phyloP scores from a whole-genome alignment of 1,139 yeast genomes.

The Candida dubliniensis region DNA sequence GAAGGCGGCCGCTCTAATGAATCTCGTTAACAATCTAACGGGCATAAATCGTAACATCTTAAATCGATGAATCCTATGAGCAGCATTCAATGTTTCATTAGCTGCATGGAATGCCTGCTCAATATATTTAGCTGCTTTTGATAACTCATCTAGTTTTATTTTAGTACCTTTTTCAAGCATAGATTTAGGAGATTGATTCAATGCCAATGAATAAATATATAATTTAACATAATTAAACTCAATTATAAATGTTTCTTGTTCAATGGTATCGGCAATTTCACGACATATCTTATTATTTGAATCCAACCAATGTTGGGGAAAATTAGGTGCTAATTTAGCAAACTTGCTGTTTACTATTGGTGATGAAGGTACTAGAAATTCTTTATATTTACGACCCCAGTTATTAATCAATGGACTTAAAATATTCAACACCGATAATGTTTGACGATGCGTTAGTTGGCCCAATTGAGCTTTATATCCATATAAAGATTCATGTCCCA shows the following conservation, averaged over 20 bases:
- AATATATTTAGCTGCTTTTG: constrained; percentile 74
- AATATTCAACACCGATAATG: constrained; percentile 67
- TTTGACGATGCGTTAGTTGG: constrained; percentile 58
- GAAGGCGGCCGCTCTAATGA: constrained; percentile 89
- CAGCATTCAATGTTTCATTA: constrained; percentile 71
- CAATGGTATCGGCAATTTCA: constrained; percentile 48
- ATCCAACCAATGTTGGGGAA: constrained; percentile 32
- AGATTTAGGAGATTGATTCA: constrained; percentile 47
- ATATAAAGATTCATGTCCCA: constrained; percentile 83
- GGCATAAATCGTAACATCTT: constrained; percentile 77
- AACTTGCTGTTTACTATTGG: constrained; percentile 26
- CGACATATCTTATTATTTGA: constrained; percentile 38
- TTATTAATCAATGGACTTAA: constrained; percentile 74
- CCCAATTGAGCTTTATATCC: constrained; percentile 61
- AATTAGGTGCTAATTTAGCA: constrained; percentile 26
- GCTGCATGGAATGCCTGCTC: constrained; percentile 85
- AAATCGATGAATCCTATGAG: constrained; percentile 66
- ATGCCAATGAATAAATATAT: constrained; percentile 79
- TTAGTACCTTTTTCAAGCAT: constrained; percentile 16
- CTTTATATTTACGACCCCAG: constrained; percentile 70
- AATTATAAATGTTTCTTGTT: constrained; percentile 70
- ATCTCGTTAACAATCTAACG: constrained; percentile 84
- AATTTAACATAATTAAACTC: constrained; percentile 83
- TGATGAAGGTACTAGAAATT: constrained; percentile 49
- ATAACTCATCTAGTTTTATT: constrained; percentile 61